Percentiles rank a stretch among this genome's conserved stretches.
These are phyloP conservation scores for Fragaria vesca DNA, from an alignment of 306 rosid genomes.

Conservation along the genomic window DNA sequence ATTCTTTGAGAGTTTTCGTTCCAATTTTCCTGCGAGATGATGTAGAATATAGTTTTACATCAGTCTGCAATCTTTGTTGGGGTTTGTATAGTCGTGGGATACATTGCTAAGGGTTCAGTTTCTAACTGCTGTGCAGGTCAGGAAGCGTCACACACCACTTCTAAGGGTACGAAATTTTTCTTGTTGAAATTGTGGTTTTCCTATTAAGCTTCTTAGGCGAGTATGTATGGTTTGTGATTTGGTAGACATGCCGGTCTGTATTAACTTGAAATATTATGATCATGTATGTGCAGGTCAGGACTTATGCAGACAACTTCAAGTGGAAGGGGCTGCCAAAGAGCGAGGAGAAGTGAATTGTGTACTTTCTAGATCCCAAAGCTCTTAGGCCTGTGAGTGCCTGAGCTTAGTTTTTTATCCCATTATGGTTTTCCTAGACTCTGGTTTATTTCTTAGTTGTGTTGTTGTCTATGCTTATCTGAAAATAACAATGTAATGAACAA, in stretches of 20 bases:
- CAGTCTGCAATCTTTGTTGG: too few species aligned
- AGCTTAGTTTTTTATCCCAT: not conserved
- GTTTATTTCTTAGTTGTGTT: too few species aligned
- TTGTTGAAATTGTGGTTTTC: not conserved
- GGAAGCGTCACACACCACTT: constrained; percentile 38
- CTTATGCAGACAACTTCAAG: constrained; percentile 44
- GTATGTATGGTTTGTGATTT: not conserved
- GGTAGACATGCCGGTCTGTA: not conserved
- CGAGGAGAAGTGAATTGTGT: constrained; percentile 5
- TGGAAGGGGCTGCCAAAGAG: constrained; percentile 32
- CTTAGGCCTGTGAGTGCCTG: not conserved
- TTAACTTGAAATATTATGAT: not conserved
- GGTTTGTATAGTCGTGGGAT: not conserved
- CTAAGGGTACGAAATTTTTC: constrained; percentile 20
- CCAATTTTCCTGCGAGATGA: not conserved
- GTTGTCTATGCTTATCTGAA: not conserved
- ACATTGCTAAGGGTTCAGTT: not conserved
- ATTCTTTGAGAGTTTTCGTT: not conserved
- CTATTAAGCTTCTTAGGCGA: not conserved
- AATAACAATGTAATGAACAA: constrained; percentile 5
- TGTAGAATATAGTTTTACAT: not conserved
- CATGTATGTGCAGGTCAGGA: constrained; percentile 18
- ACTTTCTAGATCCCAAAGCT: not conserved
- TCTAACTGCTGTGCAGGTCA: constrained; percentile 26
- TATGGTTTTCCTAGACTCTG: not conserved